A percentile compares a stretch with the other conserved stretches of the same genome.
These are phyloP conservation scores for Leonotis leonurus DNA, from an alignment of 257 asterid genomes.

Conservation along the genomic window DNA sequence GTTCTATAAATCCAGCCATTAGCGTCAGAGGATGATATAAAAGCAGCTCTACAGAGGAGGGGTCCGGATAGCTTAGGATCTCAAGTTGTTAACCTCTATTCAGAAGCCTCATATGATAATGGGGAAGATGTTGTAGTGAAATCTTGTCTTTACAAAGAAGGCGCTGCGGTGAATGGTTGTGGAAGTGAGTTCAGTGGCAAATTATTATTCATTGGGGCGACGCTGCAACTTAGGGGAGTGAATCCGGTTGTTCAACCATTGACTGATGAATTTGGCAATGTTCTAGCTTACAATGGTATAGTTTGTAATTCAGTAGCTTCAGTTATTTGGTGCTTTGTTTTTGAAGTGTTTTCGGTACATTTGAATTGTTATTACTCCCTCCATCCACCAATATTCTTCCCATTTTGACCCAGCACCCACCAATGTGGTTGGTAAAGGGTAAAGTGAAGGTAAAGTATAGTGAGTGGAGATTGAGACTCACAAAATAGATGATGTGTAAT, in stretches of 20 bases:
- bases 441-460: no score
- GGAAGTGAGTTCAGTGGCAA: conserved; percentile 26
- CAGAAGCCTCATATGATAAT: conserved; percentile 9
- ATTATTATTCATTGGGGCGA: conserved; percentile 71
- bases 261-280: conserved; percentile 59
- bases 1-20: conserved; percentile 22
- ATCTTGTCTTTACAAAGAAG: conserved; percentile 26
- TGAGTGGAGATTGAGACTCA: no score
- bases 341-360: not conserved
- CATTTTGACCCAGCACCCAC: no score
- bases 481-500: no score
- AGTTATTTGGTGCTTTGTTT: not conserved
- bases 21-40: conserved; percentile 52
- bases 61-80: conserved; percentile 88
- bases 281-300: conserved; percentile 87
- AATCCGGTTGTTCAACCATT: conserved; percentile 69
- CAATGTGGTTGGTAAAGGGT: no score
- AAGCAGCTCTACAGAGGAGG: conserved; percentile 55
- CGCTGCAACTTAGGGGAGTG: conserved; percentile 81
- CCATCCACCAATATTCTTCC: no score
- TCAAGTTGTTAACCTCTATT: conserved; percentile 33
- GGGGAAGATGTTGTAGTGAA: conserved; percentile 17
- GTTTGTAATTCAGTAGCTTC: not conserved
- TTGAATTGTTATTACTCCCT: not conserved
- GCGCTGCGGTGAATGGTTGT: conserved; percentile 21